Evolutionary conservation across 345 rosid species (phyloP), one percentile per base, ranked within the genome.

Genomic region (Lepidium didymum): DNA sequence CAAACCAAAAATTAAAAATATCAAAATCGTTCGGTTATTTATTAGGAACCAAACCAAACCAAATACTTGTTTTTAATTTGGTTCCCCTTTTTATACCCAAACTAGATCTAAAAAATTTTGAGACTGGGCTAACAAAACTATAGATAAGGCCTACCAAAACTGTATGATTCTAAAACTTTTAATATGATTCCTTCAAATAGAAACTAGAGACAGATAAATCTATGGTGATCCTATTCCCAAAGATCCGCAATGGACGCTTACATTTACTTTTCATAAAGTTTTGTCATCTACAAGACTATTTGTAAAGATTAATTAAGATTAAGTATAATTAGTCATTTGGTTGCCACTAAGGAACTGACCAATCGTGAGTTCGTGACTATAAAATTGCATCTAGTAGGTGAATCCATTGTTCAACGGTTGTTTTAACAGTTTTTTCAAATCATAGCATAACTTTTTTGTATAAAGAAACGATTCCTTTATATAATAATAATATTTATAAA

Each of bases 211-310:
- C 75, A 71, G 34, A 45, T 45, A 71, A 71, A 71, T 71, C 75
- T 62, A 25, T 15, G 69, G 69, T 62, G 56, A 69, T 71, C 75
- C 75, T 69, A 36, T 36, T 71, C 75, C 13, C 1, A 45, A 45
- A 71, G 75, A 71, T 71, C 75, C 38, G 75, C 75, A 36, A 44
- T 62, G 69, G 63, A 62, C 64, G 34, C 40, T 44, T 41, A 8
- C 63, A 53, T 61, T 44, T 43, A 54, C 75, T 62, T 54, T 15
- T 35, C 27, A 12, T 35, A 44, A 54, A 29, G 29, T 44, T 25
- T 54, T 63, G 41, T 62, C 63, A 71, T 35, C 33, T 52, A 62
- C 56, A 49, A 35, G 37, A 33, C 4, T 27, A 27, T 27, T 27
- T 27, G 31, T 56, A 21, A 33, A 1, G 3, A n/a, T 56, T 56